A percentile compares a stretch with the other conserved stretches of the same genome.
These are phyloP conservation scores for Apophysomyces sp. DNA, from an alignment of 371 early-diverging fungal species.

Conservation along the genomic window DNA sequence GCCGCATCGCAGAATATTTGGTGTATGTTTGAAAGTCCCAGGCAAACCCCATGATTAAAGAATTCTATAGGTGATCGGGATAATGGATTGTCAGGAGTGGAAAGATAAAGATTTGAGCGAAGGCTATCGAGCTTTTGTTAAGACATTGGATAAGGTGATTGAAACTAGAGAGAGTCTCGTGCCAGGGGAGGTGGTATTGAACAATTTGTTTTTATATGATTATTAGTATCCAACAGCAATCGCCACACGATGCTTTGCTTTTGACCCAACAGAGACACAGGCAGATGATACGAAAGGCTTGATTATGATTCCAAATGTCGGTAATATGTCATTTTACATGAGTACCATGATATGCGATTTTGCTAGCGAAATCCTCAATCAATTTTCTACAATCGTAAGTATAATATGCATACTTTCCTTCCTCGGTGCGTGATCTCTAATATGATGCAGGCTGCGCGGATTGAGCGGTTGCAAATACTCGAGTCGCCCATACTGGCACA, in stretches of 20 bases:
- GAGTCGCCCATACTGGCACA: conserved; percentile 6
- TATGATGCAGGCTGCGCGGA: conserved; percentile 25
- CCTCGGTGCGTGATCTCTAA: background rate
- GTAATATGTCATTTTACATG: conserved; percentile 77
- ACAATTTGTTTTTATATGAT: no score
- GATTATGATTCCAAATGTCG: conserved; percentile 82
- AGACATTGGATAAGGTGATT: conserved; percentile 63
- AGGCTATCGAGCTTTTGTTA: conserved; percentile 63
- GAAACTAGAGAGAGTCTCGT: background rate
- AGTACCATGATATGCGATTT: conserved; percentile 76
- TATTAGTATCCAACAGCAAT: conserved; percentile 72
- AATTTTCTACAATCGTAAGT: conserved; percentile 39
- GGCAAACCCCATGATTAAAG: background rate
- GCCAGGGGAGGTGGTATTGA: no score
- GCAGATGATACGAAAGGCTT: conserved; percentile 75
- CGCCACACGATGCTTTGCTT: conserved; percentile 77
- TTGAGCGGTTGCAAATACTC: conserved; percentile 23
- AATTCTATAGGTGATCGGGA: conserved; percentile 71
- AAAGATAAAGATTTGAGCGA: conserved; percentile 60
- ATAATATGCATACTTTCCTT: background rate
- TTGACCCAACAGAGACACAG: conserved; percentile 77
- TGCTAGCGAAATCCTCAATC: conserved; percentile 65
- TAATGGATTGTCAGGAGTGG: conserved; percentile 82
- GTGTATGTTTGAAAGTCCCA: conserved; percentile 41
- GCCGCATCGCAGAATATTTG: conserved; percentile 74